phyloP scores from a whole-genome alignment of 495 filamentous ascomycete genomes.

The Daldinia vernicosa region DNA sequence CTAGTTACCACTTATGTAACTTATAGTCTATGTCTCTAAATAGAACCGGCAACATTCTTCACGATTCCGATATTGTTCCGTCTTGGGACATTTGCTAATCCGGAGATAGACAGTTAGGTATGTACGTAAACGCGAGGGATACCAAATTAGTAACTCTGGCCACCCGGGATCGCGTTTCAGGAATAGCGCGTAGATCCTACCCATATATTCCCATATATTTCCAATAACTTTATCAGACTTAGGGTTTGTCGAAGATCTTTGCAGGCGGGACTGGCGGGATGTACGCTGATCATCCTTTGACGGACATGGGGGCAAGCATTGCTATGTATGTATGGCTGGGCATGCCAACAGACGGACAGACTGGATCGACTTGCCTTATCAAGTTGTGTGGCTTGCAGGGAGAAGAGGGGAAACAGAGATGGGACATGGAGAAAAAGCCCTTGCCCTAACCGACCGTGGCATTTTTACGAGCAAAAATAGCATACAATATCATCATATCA shows the following conservation, averaged over 20 bases:
- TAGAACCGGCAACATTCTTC: not conserved
- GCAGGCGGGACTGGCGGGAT: constrained; percentile 37
- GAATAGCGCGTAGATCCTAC: constrained; percentile 20
- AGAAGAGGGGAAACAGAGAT: not conserved
- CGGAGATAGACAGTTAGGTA: not conserved
- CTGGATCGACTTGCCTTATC: constrained; percentile 21
- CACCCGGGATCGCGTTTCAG: constrained; percentile 21
- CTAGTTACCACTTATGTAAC: too few species aligned
- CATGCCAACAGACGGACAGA: constrained; percentile 18
- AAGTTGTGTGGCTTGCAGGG: constrained; percentile 20
- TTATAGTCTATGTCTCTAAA: not conserved
- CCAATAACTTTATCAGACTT: constrained; percentile 21
- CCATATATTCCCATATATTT: constrained; percentile 20
- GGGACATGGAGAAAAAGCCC: constrained; percentile 26
- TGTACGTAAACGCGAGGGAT: not conserved
- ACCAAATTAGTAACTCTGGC: constrained; percentile 7
- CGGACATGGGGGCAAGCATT: constrained; percentile 24
- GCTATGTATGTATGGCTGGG: not conserved
- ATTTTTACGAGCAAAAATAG: not conserved
- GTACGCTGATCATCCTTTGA: constrained; percentile 21
- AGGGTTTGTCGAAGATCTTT: constrained; percentile 36
- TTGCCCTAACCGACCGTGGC: constrained; percentile 38
- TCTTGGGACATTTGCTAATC: not conserved
- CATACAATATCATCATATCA: constrained; percentile 28
- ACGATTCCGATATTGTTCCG: not conserved